Percentiles rank a stretch among this genome's conserved stretches.
phyloP scores from a whole-genome alignment of 1,139 yeast species.

The Arxiozyma slooffiae region DNA sequence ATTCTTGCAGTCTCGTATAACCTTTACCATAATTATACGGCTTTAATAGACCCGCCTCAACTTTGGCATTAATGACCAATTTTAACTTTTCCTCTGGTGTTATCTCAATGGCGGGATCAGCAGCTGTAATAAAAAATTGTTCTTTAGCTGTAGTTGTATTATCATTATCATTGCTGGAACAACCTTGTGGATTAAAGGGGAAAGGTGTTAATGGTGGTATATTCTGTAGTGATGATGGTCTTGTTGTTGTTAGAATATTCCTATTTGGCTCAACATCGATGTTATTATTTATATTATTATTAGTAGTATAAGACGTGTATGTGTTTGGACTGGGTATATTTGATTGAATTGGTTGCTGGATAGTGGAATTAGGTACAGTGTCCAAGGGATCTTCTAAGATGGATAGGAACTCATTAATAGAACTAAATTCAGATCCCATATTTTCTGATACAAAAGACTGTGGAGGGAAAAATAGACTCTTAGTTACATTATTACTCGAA shows the following conservation, averaged over 20 bases:
- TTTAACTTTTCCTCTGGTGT: conserved; percentile 91
- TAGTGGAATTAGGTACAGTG: conserved; percentile 7
- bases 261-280: no score
- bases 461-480: conserved; percentile 9
- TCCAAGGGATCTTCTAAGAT: conserved; percentile 77
- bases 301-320: neutral
- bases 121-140: conserved; percentile 90
- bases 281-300: conserved; percentile 2
- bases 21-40: conserved; percentile 95
- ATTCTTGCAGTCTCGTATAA: conserved; percentile 77
- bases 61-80: conserved; percentile 90
- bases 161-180: neutral
- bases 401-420: conserved; percentile 77
- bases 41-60: conserved; percentile 85
- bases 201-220: neutral
- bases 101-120: conserved; percentile 90
- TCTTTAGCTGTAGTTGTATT: conserved; percentile 57
- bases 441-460: conserved; percentile 80
- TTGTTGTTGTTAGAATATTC: neutral
- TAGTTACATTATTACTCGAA: neutral
- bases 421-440: conserved; percentile 87
- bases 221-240: neutral
- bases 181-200: no score
- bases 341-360: neutral
- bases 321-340: neutral